Evolutionary conservation across 805 yeast genomes (phyloP), one percentile per base, ranked within the genome.

Genomic region (Phaffomyces opuntiae): DNA sequence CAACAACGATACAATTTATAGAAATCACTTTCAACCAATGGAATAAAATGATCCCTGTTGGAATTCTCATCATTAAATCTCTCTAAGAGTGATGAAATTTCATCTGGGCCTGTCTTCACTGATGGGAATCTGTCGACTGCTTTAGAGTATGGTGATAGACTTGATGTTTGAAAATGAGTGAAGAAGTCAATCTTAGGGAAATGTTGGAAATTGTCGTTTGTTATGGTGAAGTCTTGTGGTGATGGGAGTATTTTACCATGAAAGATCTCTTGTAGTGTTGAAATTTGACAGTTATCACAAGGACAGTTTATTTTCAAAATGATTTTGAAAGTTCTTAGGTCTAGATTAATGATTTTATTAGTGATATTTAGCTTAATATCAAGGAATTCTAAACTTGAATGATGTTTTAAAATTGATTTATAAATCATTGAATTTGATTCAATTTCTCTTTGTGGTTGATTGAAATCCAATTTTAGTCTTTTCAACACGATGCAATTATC

Each of bases 61-160:
- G 40, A 31, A 37, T 58, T 53, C 29, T 46, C 41, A 4, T 54
- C 45, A 41, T 67, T 47, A 57, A 51, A 67, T 52, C 52, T 52
- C 39, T 31, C 42, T 40, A 45, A 54, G 60, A 57, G 66, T 50
- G 46, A 53, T 48, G 60, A 55, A 35, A 68, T 47, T 46, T 60
- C 62, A 62, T 67, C 69, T 14, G 70, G 65, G 26, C 67, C 70
- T 0, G 74, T 70, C 40, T 68, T 60, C 5, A 70, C 73, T 37
- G 70, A 61, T 25, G 74, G 74, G 49, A 65, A 69, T 39, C 54
- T 56, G 50, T 69, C 74, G 39, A 69, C 66, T 1, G 74, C 73
- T 45, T 69, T 69, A 1, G 74, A 68, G 45, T 70, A 70, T 3
- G 74, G 74, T 35, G 66, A 52, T 25, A 70, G 45, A 21, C 65